Evolutionary conservation across 805 yeast species (phyloP).

Genomic region (Hanseniaspora hatyaiensis): DNA sequence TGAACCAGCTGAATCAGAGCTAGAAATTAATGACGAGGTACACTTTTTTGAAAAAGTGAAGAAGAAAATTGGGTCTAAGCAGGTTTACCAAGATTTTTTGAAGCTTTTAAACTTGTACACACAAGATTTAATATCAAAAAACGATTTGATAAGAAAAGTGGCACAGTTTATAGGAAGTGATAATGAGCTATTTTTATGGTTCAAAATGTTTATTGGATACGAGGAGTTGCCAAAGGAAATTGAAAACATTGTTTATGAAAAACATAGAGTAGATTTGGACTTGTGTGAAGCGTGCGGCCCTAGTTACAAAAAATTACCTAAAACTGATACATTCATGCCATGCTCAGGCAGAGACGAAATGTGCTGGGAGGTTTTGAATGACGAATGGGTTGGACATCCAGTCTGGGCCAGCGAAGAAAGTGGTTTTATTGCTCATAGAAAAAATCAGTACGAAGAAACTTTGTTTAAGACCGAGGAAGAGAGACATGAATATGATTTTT

Average conservation of each 20-base stretch:
- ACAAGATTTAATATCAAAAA: constrained; percentile 79
- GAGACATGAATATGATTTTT: constrained; percentile 91
- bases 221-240: constrained; percentile 75
- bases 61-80: constrained; percentile 76
- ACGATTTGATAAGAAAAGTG: constrained; percentile 68
- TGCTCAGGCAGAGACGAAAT: constrained; percentile 97
- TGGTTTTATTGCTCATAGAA: constrained; percentile 96
- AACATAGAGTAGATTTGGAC: constrained; percentile 80
- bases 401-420: constrained; percentile 99
- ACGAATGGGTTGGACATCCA: constrained; percentile 99
- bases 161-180: constrained; percentile 76
- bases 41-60: constrained; percentile 86
- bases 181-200: constrained; percentile 77
- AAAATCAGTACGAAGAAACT: constrained; percentile 94
- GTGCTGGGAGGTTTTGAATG: constrained; percentile 98
- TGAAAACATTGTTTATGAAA: constrained; percentile 76
- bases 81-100: constrained; percentile 81
- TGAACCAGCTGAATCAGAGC: constrained; percentile 40
- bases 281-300: constrained; percentile 93
- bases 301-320: constrained; percentile 83
- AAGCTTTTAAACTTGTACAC: constrained; percentile 78
- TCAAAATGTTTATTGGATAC: constrained; percentile 80
- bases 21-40: constrained; percentile 71
- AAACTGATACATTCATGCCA: constrained; percentile 90
- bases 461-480: constrained; percentile 92